Base-by-base conservation (phyloP, 148 eudicot species). In the Heliamphora exappendiculata region DNA sequence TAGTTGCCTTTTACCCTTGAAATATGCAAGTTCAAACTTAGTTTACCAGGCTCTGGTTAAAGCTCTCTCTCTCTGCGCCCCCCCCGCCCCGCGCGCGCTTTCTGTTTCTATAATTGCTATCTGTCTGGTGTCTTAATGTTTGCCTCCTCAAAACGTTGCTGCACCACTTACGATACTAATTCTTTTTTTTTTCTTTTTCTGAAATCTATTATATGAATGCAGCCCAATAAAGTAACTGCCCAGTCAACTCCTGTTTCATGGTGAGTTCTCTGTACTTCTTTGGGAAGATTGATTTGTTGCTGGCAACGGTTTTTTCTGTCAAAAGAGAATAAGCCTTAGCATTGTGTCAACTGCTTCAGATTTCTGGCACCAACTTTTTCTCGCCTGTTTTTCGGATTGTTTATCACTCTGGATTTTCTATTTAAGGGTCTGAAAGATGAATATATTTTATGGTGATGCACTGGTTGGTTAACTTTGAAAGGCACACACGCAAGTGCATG, bases 171-270 rank as follows among this genome's bases (percentile, higher is more conserved):
- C 33, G 54, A 42, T 7, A 59, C 67, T 42, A 51, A 39, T 14
- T 66, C 39, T 4, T 5, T 53, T n/a, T 65, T 19, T 19, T 65
- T 54, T 66, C 47, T 39, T 7, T 73, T 47, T 65, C 45, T 31
- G 7, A 44, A 47, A 60, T 76, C 22, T 76, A 22, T 68, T 29
- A 16, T 5, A 34, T 65, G 7, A 26, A 50, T 83, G 87, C 96
- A 95, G 96, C 87, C 87, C 19, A 91, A 89, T 81, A 92, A 82
- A 82, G 91, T 89, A 71, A 80, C 86, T 72, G 83, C 87, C 24
- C 93, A 91, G 81, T 90, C 97, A 82, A 91, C 92, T 85, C 96
- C 99, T 77, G 88, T 95, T 81, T 90, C 97, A 75, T 95, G 94
- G 98, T 95, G 87, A 88, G 96, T 84, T 81, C 29, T 75, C 65